phyloP scores from a whole-genome alignment of 2,329 filamentous ascomycete genomes.

The Thyridium curvatum region DNA sequence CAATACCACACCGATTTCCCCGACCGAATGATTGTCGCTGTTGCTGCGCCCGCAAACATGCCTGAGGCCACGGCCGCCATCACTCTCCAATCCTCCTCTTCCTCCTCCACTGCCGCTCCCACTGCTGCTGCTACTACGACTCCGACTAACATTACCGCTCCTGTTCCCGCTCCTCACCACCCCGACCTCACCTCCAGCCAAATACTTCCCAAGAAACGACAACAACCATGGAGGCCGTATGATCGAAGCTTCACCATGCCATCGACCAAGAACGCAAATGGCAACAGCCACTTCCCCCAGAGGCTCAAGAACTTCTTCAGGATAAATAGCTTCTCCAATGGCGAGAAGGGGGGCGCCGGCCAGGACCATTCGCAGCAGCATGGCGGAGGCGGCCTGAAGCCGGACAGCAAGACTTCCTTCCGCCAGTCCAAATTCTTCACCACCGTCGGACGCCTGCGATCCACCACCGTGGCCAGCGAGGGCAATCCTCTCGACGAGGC shows the following conservation, averaged over 20 bases:
- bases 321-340: slow-evolving; percentile 46
- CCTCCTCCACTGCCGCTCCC: too few species aligned
- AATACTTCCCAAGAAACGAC: slow-evolving; percentile 3
- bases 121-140: too few species aligned
- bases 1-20: too few species aligned
- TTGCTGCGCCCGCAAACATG: background rate
- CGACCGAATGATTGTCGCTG: background rate
- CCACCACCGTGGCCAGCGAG: slow-evolving; percentile 86
- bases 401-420: slow-evolving; percentile 61
- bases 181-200: background rate
- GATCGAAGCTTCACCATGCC: slow-evolving; percentile 34
- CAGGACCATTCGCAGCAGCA: slow-evolving; percentile 13
- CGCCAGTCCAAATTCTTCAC: slow-evolving; percentile 86
- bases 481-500: slow-evolving; percentile 84
- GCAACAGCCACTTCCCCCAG: slow-evolving; percentile 57
- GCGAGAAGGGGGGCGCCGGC: slow-evolving; percentile 28
- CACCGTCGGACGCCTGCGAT: slow-evolving; percentile 79
- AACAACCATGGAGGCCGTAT: slow-evolving; percentile 16
- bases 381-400: slow-evolving; percentile 30
- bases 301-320: slow-evolving; percentile 67
- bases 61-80: slow-evolving; percentile 7
- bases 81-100: background rate
- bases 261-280: slow-evolving; percentile 47
- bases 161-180: background rate
- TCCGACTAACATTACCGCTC: too few species aligned